Evolutionary conservation across 2,329 filamentous ascomycete genomes (phyloP), one percentile per base, ranked within the genome.

Genomic region (Fusarium zealandicum): DNA sequence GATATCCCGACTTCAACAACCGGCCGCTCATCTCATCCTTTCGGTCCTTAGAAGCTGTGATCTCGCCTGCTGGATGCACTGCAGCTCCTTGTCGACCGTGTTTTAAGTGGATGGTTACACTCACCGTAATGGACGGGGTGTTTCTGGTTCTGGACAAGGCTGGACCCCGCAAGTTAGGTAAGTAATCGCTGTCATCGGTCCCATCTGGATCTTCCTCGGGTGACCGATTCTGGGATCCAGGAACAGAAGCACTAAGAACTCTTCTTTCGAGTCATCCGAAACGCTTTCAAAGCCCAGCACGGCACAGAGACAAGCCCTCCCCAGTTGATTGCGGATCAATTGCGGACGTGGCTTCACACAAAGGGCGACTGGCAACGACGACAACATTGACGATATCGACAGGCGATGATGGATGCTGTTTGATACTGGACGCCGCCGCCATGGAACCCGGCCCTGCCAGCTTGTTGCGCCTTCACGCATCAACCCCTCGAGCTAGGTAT

Each of bases 401-500:
- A 54, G 61, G 43, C 51, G 43, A 51, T 48, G 48, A 54, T 33
- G 43, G 54, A 39, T 22, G 40, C 42, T 28, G 45, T 50, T 37
- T 28, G 45, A 52, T 39, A 37, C 37, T 56, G 48, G 53, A 36
- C 35, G 45, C 40, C 54, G 58, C 55, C 55, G 55, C 57, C 55
- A 56, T 67, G 63, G 64, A 57, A 57, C 51, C 61, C 52, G 56
- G 42, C 63, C 48, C 46, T 63, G 51, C 53, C 57, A 57, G 43
- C 61, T 48, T 58, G 61, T 48, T 58, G 61, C 51, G 44, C 25
- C 27, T 32, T 48, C 47, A 39, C 40, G 53, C 65, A 53, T 64
- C 57, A 66, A 66, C 56, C 54, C 65, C 51, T 68, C 54, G 55
- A 67, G 58, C 61, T 59, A 63, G 53, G 55, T 54, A n/a, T n/a